Evolutionary conservation across 371 early-diverging fungal species (phyloP), one percentile per base, ranked within the genome.

Genomic region (Dinochytrium kinnereticum): DNA sequence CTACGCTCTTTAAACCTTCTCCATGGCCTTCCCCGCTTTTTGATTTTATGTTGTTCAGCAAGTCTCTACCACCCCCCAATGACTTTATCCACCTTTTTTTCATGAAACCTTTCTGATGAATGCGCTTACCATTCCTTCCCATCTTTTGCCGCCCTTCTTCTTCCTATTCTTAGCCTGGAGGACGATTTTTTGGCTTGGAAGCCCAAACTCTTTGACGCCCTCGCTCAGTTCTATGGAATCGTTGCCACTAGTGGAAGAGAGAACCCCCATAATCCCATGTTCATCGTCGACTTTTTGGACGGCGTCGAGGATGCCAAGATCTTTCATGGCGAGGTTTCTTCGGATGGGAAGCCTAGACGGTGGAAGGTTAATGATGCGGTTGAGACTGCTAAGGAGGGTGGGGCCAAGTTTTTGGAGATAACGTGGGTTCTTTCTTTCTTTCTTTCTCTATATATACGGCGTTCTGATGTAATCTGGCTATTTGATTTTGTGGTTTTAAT

Each of bases 131-230:
- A 50, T 40, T 49, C 76, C 24, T 15, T 34, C 44, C 28, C 30
- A 36, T 30, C 55, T 33, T 51, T 64, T 34, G 55, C 44, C 7
- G 64, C 21, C 13, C 26, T 74, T 66, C 28, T 69, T 59, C 34
- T 57, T 34, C 65, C 50, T 19, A 28, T 34, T 33, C 44, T 26
- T 30, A 94, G 93, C 53, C 80, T 98, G 59, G 98, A 98, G 79
- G 97, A 97, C 69, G 97, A 97, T 80, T 98, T 94, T 77, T 80
- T 95, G 70, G 86, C 90, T 37, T 98, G 98, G 98, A 94, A 95
- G 84, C 93, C 93, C 7, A 85, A 85, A 28, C 87, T 92, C 80
- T 88, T 96, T 90, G 90, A 90, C 51, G 89, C 84, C 57, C 88
- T 95, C 64, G 92, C 93, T 77, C 87, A 88, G 57, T 87, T 88